Evolutionary conservation across 202 grass and related monocot genomes (phyloP).

Genomic region (Panicum virgatum): DNA sequence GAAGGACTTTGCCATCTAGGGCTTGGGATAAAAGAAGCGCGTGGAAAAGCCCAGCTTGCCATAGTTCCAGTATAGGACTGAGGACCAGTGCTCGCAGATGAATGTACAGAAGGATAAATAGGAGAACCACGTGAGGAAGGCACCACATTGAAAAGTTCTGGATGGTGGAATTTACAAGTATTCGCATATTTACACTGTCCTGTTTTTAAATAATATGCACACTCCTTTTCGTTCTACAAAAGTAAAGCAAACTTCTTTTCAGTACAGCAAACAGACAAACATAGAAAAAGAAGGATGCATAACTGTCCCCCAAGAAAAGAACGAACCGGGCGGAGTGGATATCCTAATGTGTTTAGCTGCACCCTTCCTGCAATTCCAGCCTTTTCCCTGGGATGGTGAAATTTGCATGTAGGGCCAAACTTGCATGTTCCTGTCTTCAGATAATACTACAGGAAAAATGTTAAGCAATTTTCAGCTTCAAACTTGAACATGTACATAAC

Average conservation of each 20-base stretch:
- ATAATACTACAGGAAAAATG: slow-evolving; percentile 60
- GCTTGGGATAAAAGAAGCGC: slow-evolving; percentile 88
- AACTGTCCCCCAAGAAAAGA: slow-evolving; percentile 12
- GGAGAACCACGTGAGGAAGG: slow-evolving; percentile 62
- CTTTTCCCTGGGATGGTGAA: slow-evolving; percentile 96
- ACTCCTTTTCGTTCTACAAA: slow-evolving; percentile 86
- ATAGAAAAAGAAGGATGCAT: slow-evolving; percentile 9
- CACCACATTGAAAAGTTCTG: slow-evolving; percentile 70
- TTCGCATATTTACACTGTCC: slow-evolving; percentile 97
- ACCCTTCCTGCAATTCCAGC: slow-evolving; percentile 81
- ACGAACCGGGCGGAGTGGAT: slow-evolving; percentile 89
- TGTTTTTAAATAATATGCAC: slow-evolving; percentile 96
- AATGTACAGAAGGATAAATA: slow-evolving; percentile 94
- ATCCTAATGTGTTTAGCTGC: slow-evolving; percentile 89
- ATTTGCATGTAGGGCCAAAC: slow-evolving; percentile 99
- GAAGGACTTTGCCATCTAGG: slow-evolving; percentile 93
- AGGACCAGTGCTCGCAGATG: slow-evolving; percentile 59
- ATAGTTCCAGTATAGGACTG: slow-evolving; percentile 72
- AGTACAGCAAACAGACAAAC: slow-evolving; percentile 29
- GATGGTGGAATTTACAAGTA: slow-evolving; percentile 99
- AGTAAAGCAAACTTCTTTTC: slow-evolving; percentile 33
- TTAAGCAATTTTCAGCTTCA: slow-evolving; percentile 22
- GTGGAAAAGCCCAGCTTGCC: slow-evolving; percentile 78
- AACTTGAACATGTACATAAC: neutral
- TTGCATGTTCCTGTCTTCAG: slow-evolving; percentile 97